phyloP scores from a whole-genome alignment of 139 green algal species.

The Chlorella sorokiniana region DNA sequence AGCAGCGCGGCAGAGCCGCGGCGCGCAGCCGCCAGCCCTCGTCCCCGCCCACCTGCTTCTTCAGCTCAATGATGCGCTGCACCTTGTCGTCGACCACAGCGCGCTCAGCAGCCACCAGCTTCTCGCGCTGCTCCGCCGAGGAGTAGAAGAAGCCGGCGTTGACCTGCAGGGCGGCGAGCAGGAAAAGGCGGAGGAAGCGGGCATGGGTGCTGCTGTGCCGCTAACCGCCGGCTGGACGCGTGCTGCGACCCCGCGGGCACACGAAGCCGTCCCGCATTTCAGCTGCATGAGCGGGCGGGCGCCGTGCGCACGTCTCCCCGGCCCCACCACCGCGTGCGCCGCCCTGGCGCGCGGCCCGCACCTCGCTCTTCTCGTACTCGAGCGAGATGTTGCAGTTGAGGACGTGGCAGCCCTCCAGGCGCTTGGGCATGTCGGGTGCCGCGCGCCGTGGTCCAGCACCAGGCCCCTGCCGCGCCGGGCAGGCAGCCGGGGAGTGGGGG shows the following conservation, averaged over 20 bases:
- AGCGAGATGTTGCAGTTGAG: conserved; percentile 97
- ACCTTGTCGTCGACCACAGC: conserved; percentile 93
- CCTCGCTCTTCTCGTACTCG: conserved; percentile 99
- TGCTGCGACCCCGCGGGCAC: too few relatives aligned
- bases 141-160: conserved; percentile 98
- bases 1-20: too few relatives aligned
- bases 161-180: conserved; percentile 55
- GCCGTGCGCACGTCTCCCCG: too few relatives aligned
- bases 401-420: conserved; percentile 89
- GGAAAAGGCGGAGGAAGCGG: not conserved
- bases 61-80: conserved; percentile 92
- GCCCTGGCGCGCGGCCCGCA: not conserved
- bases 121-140: conserved; percentile 95
- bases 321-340: too few relatives aligned
- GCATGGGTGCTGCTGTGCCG: not conserved
- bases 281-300: too few relatives aligned
- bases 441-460: conserved; percentile 95
- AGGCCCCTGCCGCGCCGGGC: conserved; percentile 60
- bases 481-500: not conserved
- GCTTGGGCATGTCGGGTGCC: conserved; percentile 99
- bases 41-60: conserved; percentile 76
- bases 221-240: not conserved
- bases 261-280: too few relatives aligned
- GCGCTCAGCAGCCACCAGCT: conserved; percentile 94
- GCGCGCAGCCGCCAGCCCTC: not conserved